These are phyloP conservation scores for Sequoiadendron giganteum DNA, from an alignment of 75 land plant genomes.

Conservation along the genomic window DNA sequence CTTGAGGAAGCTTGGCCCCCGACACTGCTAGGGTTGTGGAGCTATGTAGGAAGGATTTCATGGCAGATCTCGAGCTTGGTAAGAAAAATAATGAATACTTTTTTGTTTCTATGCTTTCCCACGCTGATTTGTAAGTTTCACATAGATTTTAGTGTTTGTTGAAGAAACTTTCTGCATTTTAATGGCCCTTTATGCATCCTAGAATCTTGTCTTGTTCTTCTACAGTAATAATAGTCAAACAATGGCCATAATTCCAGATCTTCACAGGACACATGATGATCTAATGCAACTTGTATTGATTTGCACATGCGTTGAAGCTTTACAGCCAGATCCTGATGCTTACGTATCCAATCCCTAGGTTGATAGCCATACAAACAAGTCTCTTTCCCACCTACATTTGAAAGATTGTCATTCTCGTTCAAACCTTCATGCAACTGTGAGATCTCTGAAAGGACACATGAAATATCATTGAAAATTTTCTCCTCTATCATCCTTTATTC, in stretches of 20 bases:
- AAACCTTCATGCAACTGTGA: conserved; percentile 41
- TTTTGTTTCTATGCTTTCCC: no score
- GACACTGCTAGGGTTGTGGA: no score
- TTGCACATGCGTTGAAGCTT: conserved; percentile 90
- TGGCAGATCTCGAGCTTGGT: no score
- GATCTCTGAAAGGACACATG: conserved; percentile 54
- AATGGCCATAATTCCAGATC: conserved; percentile 90
- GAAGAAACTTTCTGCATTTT: no score
- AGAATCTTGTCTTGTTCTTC: conserved; percentile 92
- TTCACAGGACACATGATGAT: conserved; percentile 74
- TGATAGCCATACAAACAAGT: conserved; percentile 5
- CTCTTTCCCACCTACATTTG: conserved; percentile 5
- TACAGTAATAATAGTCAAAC: conserved; percentile 70
- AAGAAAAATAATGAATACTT: no score
- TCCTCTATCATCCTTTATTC: no score
- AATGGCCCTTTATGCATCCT: conserved; percentile 79
- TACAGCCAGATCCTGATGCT: conserved; percentile 53
- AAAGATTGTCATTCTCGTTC: neutral
- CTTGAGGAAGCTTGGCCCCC: no score
- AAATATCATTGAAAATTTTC: conserved; percentile 69
- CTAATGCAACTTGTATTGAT: conserved; percentile 59
- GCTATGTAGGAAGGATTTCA: no score
- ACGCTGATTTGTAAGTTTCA: no score
- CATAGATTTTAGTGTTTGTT: no score
- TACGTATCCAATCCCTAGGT: conserved; percentile 15